These are phyloP conservation scores for Dothideomycetes sp. DNA, from an alignment of 2,329 filamentous ascomycete genomes.

Conservation along the genomic window DNA sequence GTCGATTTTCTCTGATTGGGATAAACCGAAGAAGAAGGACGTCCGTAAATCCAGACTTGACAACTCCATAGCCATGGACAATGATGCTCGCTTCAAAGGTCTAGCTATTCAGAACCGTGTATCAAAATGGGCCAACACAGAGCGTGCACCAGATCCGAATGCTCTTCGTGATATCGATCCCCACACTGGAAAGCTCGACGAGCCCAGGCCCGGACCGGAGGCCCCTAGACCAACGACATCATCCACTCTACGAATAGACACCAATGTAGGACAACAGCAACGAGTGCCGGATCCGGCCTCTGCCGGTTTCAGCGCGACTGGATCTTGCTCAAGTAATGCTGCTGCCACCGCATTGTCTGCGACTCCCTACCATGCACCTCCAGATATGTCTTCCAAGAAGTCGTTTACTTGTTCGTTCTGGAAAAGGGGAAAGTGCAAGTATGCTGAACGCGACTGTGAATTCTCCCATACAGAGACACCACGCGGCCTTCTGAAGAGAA, in stretches of 20 bases:
- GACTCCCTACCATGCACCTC: no score
- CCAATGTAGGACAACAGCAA: neutral
- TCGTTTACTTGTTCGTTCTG: slow-evolving; percentile 2
- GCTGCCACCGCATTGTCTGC: no score
- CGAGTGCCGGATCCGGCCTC: no score
- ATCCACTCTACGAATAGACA: no score
- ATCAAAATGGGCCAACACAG: slow-evolving; percentile 15
- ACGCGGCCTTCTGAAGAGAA: no score
- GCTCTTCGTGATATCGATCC: slow-evolving; percentile 18
- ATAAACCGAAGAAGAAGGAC: slow-evolving; percentile 6
- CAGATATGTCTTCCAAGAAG: no score
- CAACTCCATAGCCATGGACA: slow-evolving; percentile 13
- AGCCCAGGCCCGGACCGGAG: no score
- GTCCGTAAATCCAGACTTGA: neutral
- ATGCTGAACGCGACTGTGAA: slow-evolving; percentile 6
- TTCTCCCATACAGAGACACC: neutral
- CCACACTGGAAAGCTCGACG: slow-evolving; percentile 15
- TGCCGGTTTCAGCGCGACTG: no score
- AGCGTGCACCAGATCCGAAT: slow-evolving; percentile 17
- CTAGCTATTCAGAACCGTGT: slow-evolving; percentile 13
- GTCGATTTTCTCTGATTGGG: slow-evolving; percentile 1
- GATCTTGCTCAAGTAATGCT: no score
- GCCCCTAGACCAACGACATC: no score
- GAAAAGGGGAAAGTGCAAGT: slow-evolving; percentile 3
- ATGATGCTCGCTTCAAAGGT: slow-evolving; percentile 12